Evolutionary conservation across 805 yeast species (phyloP), one percentile per base, ranked within the genome.

Genomic region (Cyberlindnera japonica): DNA sequence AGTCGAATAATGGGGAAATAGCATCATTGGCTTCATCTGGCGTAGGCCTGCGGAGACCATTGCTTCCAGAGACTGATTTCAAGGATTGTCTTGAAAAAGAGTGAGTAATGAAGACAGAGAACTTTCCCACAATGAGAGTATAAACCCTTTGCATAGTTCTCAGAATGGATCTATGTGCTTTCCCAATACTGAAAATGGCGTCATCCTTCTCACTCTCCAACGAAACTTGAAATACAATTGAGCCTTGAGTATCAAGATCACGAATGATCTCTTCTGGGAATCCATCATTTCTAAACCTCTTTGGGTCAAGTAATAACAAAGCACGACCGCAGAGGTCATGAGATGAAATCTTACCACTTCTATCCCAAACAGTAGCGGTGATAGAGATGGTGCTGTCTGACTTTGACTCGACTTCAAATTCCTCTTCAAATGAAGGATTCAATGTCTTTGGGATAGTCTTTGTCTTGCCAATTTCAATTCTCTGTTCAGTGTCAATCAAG

Each of bases 341-440:
- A 8, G 75, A 69, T 2, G 77, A 67, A 9, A 75, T 49, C 29
- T 61, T 64, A 1, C 68, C 53, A 8, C 71, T 63, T 30, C 77
- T 82, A 52, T 81, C 82, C 95, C 95, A 86, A 1, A 85, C 74
- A 2, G 82, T 79, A 2, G 78, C 74, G 2, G 78, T 71, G 2
- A 83, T 48, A 20, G 76, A 68, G 26, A 71, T 63, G 2, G 73
- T 56, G 2, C 71, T 60, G 17, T 68, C 61, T 0, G 72, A 68
- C 0, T 62, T 60, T 3, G 69, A 53, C 23, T 55, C 63, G 20
- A 64, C 43, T 58, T 88, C 95, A 57, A 88, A 86, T 41, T 83
- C 85, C 64, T 90, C 96, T 53, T 86, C 85, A 95, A 95, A 91
- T 13, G 73, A 75, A 0, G 97, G 96, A 51, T 79, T 78, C 24